These are phyloP conservation scores for Aspergillus spinulosporus DNA, from an alignment of 2,329 filamentous ascomycete genomes.

Conservation along the genomic window DNA sequence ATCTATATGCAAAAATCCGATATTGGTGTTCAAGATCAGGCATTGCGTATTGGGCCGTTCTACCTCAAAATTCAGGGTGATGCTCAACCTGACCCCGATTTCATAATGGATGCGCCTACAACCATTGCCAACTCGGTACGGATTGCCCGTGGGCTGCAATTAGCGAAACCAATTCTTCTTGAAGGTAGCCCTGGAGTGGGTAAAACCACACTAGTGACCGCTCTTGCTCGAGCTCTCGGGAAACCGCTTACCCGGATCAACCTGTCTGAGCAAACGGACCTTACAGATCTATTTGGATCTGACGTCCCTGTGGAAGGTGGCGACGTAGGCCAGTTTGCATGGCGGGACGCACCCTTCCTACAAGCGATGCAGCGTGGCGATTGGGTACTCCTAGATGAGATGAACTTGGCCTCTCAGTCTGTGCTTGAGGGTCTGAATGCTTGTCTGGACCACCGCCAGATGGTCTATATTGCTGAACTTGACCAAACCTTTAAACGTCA, in stretches of 20 bases:
- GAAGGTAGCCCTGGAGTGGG: slow-evolving; percentile 98
- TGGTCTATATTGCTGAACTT: slow-evolving; percentile 92
- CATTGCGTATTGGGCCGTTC: slow-evolving; percentile 73
- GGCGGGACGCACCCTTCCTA: slow-evolving; percentile 93
- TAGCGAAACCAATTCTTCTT: slow-evolving; percentile 86
- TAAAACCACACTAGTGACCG: slow-evolving; percentile 90
- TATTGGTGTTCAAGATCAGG: slow-evolving; percentile 55
- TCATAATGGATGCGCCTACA: slow-evolving; percentile 85
- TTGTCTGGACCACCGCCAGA: slow-evolving; percentile 91
- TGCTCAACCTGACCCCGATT: slow-evolving; percentile 58
- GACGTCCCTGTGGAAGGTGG: slow-evolving; percentile 95
- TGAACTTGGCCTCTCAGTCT: slow-evolving; percentile 97
- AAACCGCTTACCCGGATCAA: slow-evolving; percentile 90
- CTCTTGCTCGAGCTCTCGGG: slow-evolving; percentile 76
- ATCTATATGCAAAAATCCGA: slow-evolving; percentile 66
- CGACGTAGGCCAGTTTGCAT: slow-evolving; percentile 84
- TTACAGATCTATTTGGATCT: slow-evolving; percentile 96
- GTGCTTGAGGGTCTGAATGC: slow-evolving; percentile 95
- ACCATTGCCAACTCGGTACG: slow-evolving; percentile 88
- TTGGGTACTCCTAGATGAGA: slow-evolving; percentile 96
- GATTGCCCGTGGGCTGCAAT: slow-evolving; percentile 82
- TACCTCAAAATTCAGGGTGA: slow-evolving; percentile 57
- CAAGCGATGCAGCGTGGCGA: slow-evolving; percentile 95
- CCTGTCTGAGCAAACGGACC: slow-evolving; percentile 92
- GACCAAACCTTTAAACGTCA: slow-evolving; percentile 92